These are phyloP conservation scores for Sanguinoderma infundibulare DNA, from an alignment of 1,284 basidiomycete species.

Conservation along the genomic window DNA sequence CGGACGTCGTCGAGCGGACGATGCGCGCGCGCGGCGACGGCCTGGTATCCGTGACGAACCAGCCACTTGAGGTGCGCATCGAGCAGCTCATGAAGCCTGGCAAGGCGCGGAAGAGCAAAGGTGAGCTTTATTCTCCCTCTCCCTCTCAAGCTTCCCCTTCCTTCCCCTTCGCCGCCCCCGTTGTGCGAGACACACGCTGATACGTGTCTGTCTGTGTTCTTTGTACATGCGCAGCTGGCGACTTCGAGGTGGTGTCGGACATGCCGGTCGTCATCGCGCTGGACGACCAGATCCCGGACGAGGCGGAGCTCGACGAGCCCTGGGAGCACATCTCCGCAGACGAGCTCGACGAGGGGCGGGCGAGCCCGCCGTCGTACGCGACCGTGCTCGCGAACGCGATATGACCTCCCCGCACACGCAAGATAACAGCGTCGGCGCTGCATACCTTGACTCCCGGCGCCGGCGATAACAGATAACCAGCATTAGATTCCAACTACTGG, in stretches of 20 bases:
- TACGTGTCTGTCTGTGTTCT: background rate
- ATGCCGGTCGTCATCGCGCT: constrained; percentile 58
- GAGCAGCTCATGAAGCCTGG: constrained; percentile 45
- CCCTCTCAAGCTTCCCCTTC: background rate
- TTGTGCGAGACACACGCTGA: background rate
- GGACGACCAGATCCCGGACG: constrained; percentile 46
- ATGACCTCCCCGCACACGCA: constrained; percentile 10
- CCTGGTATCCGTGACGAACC: background rate
- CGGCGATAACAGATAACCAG: background rate
- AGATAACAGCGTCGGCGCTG: no score
- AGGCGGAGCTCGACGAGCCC: constrained; percentile 49
- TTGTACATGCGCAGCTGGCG: constrained; percentile 34
- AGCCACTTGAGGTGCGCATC: constrained; percentile 44
- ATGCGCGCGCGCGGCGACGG: constrained; percentile 14
- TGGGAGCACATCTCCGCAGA: constrained; percentile 58
- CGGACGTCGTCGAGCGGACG: constrained; percentile 27
- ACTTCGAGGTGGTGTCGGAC: constrained; percentile 58
- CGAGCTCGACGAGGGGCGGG: constrained; percentile 39
- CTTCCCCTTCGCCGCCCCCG: background rate
- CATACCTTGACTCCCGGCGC: no score
- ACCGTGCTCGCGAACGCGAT: constrained; percentile 39
- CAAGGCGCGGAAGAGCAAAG: constrained; percentile 46
- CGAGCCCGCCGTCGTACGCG: constrained; percentile 43
- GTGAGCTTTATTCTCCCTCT: constrained; percentile 32
- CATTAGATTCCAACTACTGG: background rate